These are phyloP conservation scores for Panus rudis DNA, from an alignment of 768 basidiomycete genomes.

Conservation along the genomic window DNA sequence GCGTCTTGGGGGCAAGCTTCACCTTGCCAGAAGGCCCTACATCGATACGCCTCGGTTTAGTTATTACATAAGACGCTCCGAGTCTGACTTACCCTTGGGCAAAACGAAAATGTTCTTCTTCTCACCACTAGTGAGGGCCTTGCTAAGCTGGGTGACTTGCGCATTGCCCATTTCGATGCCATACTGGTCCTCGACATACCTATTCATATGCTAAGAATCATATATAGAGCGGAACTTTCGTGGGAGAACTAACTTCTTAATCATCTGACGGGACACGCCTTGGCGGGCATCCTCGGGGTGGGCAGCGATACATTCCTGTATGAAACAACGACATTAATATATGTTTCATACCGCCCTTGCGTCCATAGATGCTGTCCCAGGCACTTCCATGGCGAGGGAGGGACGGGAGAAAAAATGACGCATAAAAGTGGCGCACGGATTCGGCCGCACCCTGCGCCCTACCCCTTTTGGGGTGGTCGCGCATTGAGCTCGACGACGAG, in stretches of 20 bases:
- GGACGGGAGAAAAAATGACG: constrained; percentile 14
- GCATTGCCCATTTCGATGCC: constrained; percentile 73
- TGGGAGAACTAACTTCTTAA: constrained; percentile 80
- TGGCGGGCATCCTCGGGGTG: constrained; percentile 69
- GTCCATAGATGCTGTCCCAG: not conserved
- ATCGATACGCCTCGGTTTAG: too few relatives aligned
- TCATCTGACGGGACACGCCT: constrained; percentile 85
- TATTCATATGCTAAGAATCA: constrained; percentile 23
- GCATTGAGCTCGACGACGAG: constrained; percentile 8
- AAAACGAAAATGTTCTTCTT: constrained; percentile 80
- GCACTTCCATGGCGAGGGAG: constrained; percentile 9
- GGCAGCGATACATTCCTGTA: constrained; percentile 75
- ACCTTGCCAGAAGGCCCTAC: constrained; percentile 45
- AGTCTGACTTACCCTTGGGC: constrained; percentile 64
- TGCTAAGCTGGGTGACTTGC: constrained; percentile 64
- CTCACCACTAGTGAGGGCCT: constrained; percentile 73
- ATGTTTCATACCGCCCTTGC: constrained; percentile 1
- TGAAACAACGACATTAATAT: constrained; percentile 11
- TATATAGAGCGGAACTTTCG: too few relatives aligned
- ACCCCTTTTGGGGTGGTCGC: constrained; percentile 30
- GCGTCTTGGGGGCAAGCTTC: constrained; percentile 62
- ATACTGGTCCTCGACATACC: constrained; percentile 81
- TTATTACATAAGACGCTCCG: constrained; percentile 2
- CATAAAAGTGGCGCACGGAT: constrained; percentile 22
- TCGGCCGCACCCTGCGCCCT: constrained; percentile 33